Percentiles rank a stretch among this genome's conserved stretches.
These are phyloP conservation scores for Schizonepeta tenuifolia DNA, from an alignment of 257 asterid genomes.

Conservation along the genomic window DNA sequence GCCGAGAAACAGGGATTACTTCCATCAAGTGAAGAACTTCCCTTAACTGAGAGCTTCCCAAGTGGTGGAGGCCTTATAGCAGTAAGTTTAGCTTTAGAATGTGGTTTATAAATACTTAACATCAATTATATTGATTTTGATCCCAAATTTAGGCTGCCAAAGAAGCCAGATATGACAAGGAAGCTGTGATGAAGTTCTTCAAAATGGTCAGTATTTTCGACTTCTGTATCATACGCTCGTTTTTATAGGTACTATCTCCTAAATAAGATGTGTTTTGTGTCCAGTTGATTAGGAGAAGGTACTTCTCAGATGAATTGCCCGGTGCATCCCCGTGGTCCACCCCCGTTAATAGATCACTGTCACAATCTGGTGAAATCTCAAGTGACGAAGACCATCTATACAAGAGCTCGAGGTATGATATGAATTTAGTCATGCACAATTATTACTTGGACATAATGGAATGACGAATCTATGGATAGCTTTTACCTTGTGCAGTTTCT, in stretches of 20 bases:
- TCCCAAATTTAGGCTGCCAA: conserved; percentile 76
- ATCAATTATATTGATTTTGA: conserved; percentile 12
- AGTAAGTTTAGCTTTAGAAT: conserved; percentile 52
- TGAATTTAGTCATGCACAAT: not conserved
- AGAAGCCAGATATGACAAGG: conserved; percentile 96
- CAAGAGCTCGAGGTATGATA: conserved; percentile 57
- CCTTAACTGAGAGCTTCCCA: conserved; percentile 85
- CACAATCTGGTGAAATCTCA: conserved; percentile 66
- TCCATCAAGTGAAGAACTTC: conserved; percentile 88
- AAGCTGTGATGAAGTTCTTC: conserved; percentile 83
- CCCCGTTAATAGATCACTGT: conserved; percentile 49
- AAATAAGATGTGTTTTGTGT: conserved; percentile 29
- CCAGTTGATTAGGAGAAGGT: conserved; percentile 96
- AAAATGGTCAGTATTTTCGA: conserved; percentile 60
- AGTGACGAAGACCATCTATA: conserved; percentile 75
- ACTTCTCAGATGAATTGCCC: conserved; percentile 92
- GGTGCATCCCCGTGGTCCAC: conserved; percentile 74
- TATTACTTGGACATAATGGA: not conserved
- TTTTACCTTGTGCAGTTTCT: not conserved
- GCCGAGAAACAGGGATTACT: conserved; percentile 97
- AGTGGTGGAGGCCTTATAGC: conserved; percentile 83
- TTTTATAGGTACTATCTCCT: conserved; percentile 26
- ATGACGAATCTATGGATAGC: not conserved
- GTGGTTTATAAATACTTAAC: not conserved
- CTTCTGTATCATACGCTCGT: conserved; percentile 15